Evolutionary conservation across 768 basidiomycete genomes (phyloP), one percentile per base, ranked within the genome.

Genomic region (Mycena maculata): DNA sequence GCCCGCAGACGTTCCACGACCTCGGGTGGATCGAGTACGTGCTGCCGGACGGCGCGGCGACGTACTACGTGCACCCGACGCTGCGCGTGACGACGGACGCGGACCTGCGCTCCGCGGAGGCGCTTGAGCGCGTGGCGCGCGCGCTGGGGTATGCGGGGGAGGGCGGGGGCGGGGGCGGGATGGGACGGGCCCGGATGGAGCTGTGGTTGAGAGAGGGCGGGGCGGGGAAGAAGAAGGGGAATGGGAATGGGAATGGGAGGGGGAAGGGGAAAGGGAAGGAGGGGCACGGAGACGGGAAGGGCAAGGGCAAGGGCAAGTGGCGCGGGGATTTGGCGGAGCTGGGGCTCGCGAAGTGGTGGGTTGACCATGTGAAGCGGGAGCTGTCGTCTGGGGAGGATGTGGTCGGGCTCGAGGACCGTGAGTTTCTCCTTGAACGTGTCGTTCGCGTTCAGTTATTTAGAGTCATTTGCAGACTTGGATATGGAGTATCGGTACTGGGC

Each of bases 401-500:
- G 18, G 60, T 69, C 7, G 72, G 68, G 28, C 75, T 77, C 4
- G 85, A 87, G 71, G 85, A 85, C 73, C 80, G 84, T 85, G 70
- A 76, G 84, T 84, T 10, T 65, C 56, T 39, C n/a, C n/a, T 63
- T 58, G 30, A 12, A 6, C 15, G 15, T 41, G 53, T 27, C 44
- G 6, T 63, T 38, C 10, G 28, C 27, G n/a, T 12, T 25, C 39
- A 6, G 9, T 9, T 54, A 41, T 12, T 44, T 61, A 41, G 47
- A 44, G 18, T 31, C 30, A 0, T n/a, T 70, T 54, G 18, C 67
- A 94, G 93, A 86, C 49, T 80, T 92, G 23, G 92, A 94, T 60
- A 83, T 88, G 72, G 91, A 93, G 73, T 92, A 91, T 71, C 83
- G 90, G 60, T 95, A 93, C 73, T 95, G 94, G 94, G 80, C 87